phyloP scores from a whole-genome alignment of 116 monocot species.

The Dioscorea cayenensis region DNA sequence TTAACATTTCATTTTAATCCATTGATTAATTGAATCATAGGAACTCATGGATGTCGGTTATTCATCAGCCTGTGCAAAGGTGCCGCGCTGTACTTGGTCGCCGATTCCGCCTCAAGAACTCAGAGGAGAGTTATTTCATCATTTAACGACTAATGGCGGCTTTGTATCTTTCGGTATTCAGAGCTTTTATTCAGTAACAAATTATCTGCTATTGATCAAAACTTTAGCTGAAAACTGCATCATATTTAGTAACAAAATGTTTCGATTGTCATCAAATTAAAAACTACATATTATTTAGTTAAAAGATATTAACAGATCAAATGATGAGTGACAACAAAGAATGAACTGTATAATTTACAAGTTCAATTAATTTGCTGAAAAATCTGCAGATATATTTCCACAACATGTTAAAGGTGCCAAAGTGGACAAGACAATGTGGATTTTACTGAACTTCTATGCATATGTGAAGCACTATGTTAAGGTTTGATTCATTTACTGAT shows the following conservation, averaged over 20 bases:
- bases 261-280: too few species aligned
- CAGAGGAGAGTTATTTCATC: slow-evolving; percentile 52
- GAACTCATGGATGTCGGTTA: slow-evolving; percentile 47
- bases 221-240: too few species aligned
- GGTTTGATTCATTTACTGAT: slow-evolving; percentile 17
- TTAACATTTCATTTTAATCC: too few species aligned
- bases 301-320: background rate
- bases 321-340: background rate
- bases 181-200: background rate
- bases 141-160: slow-evolving; percentile 72
- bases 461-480: slow-evolving; percentile 71
- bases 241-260: too few species aligned
- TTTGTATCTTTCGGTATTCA: slow-evolving; percentile 68
- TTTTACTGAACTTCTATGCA: slow-evolving; percentile 52
- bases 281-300: too few species aligned
- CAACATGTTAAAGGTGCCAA: slow-evolving; percentile 48
- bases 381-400: slow-evolving; percentile 39
- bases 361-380: background rate
- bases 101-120: slow-evolving; percentile 67
- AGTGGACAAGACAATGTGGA: slow-evolving; percentile 49
- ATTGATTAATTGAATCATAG: slow-evolving; percentile 16
- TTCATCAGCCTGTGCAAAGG: slow-evolving; percentile 29
- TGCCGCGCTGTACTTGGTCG: slow-evolving; percentile 63
- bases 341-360: background rate
- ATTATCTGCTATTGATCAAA: background rate